Evolutionary conservation across 1,284 basidiomycete genomes (phyloP).

Genomic region (Ustilago nuda): DNA sequence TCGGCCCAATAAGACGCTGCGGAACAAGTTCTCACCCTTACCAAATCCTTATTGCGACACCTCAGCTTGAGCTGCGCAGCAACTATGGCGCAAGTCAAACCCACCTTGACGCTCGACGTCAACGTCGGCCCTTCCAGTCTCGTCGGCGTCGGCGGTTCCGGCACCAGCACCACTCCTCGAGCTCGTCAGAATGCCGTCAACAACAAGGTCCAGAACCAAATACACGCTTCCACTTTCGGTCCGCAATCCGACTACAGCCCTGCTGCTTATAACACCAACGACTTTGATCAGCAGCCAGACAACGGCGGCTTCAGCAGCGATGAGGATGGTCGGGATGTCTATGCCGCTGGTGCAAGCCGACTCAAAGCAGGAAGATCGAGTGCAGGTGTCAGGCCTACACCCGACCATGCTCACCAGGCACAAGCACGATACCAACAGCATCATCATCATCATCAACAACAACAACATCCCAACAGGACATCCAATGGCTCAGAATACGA

Average conservation of each 20-base stretch:
- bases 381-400: conserved; percentile 47
- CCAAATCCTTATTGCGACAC: neutral
- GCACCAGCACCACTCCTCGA: conserved; percentile 47
- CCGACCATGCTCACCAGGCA: conserved; percentile 29
- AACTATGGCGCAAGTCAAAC: conserved; percentile 58
- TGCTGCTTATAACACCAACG: conserved; percentile 28
- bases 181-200: conserved; percentile 45
- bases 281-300: conserved; percentile 38
- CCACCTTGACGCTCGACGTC: conserved; percentile 61
- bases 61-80: neutral
- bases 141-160: conserved; percentile 43
- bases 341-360: conserved; percentile 47
- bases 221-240: conserved; percentile 48
- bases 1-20: neutral
- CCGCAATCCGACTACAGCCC: conserved; percentile 27
- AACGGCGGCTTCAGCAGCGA: conserved; percentile 61
- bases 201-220: conserved; percentile 45
- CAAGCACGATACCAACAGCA: conserved; percentile 24
- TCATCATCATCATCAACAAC: conserved; percentile 26
- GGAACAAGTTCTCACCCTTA: neutral
- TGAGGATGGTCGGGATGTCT: conserved; percentile 52
- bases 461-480: conserved; percentile 23
- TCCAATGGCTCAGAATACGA: conserved; percentile 25
- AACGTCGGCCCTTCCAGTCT: conserved; percentile 40
- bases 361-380: conserved; percentile 51